Base-by-base conservation (phyloP, 495 filamentous ascomycete species). In the Sphaerosporella brunnea region DNA sequence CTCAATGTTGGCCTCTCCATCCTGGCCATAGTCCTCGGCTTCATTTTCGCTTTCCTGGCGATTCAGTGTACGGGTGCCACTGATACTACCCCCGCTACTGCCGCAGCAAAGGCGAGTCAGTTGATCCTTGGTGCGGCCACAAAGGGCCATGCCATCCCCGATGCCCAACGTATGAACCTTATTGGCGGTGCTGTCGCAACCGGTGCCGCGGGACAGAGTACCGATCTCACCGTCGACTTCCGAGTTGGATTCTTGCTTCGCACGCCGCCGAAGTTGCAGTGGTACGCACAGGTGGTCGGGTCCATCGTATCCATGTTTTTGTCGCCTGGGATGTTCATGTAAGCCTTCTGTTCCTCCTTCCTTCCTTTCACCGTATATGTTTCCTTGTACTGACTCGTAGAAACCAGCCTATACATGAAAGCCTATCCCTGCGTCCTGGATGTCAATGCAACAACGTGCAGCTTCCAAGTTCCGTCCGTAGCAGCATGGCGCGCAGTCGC, bases 11-110 rank as follows among this genome's bases (percentile, higher is more conserved):
- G 76, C 30, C 62, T 75, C 47, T 74, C 73, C 11, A 64, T 82
- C 41, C 64, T 82, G 24, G 72, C 76, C 21, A 65, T 73, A 51
- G 28, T 80, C 23, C 63, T 82, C 23, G 73, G 74, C 38, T 77
- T 80, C 67, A 59, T 80, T 58, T 80, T 80, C 61, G 73, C 75
- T 11, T 81, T 80, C 65, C 63, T 81, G 36, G 73, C 73, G 48
- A 76, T 79, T 52, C 74, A 80, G 59, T 73, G 73, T 56, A 71
- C 71, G 13, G 69, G 67, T 46, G 75, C 71, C 24, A 78, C 77
- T 7, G 75, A 79, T 50, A 68, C 71, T 50, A 77, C 73, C 0
- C 78, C 78, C 3, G 63, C 80, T 19, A 80, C 78, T 2, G 71
- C 75, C 18, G 70, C 73, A 10, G 68, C 74, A 47, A 80, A 81